Percentiles rank a stretch among this genome's conserved stretches.
phyloP scores from a whole-genome alignment of 192 early-diverging fungal genomes.

The Globomyces pollinis-pini region DNA sequence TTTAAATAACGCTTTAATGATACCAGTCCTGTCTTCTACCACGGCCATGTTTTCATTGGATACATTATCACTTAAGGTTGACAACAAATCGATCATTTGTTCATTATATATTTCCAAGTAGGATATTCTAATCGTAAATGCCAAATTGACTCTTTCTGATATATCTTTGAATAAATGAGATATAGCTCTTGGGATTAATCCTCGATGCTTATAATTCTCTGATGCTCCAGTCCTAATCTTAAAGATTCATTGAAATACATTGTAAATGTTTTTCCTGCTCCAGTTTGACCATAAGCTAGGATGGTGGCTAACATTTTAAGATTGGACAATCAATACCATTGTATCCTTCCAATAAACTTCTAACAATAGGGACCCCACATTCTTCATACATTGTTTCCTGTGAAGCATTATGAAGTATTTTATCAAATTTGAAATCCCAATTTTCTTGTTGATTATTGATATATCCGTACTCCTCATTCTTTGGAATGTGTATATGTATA shows the following conservation, averaged over 20 bases:
- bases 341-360: constrained; percentile 49
- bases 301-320: constrained; percentile 29
- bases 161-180: constrained; percentile 50
- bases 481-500: constrained; percentile 53
- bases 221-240: constrained; percentile 56
- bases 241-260: constrained; percentile 27
- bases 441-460: constrained; percentile 63
- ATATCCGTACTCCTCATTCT: constrained; percentile 47
- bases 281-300: constrained; percentile 53
- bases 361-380: constrained; percentile 43
- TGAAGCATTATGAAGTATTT: constrained; percentile 49
- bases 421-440: constrained; percentile 59
- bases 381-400: constrained; percentile 58
- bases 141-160: constrained; percentile 40
- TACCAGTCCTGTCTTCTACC: constrained; percentile 50
- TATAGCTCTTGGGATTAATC: constrained; percentile 50
- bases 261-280: constrained; percentile 57
- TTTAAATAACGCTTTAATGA: not conserved
- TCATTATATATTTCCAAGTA: constrained; percentile 62
- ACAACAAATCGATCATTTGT: constrained; percentile 47
- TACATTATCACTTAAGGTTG: constrained; percentile 12
- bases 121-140: constrained; percentile 39
- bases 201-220: constrained; percentile 60
- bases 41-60: constrained; percentile 26
- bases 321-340: constrained; percentile 17